Evolutionary conservation across 495 filamentous ascomycete species (phyloP).

Genomic region (Extremus antarcticus): DNA sequence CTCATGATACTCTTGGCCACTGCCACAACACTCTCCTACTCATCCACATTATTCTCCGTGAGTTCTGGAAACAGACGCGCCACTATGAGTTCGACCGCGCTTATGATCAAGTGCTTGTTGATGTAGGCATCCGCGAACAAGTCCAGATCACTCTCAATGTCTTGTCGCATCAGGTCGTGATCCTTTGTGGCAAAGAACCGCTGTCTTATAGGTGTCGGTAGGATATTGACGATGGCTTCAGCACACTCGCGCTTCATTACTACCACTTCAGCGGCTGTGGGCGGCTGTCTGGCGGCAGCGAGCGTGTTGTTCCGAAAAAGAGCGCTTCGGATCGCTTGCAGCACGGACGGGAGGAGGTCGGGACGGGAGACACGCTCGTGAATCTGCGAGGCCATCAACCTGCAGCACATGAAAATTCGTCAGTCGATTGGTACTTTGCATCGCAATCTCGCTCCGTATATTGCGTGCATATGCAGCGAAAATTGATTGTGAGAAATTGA

Average conservation of each 20-base stretch:
- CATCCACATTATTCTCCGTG: slow-evolving; percentile 52
- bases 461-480: slow-evolving; percentile 1
- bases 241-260: slow-evolving; percentile 49
- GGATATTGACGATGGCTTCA: slow-evolving; percentile 37
- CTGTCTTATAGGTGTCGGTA: slow-evolving; percentile 37
- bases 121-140: slow-evolving; percentile 70
- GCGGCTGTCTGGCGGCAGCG: slow-evolving; percentile 30
- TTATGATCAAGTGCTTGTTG: slow-evolving; percentile 81
- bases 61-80: slow-evolving; percentile 76
- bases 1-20: too few species aligned
- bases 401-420: slow-evolving; percentile 35
- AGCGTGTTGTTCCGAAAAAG: slow-evolving; percentile 71
- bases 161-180: slow-evolving; percentile 19
- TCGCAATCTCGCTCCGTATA: slow-evolving; percentile 27
- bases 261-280: slow-evolving; percentile 34
- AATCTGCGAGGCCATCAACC: slow-evolving; percentile 1
- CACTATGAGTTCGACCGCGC: slow-evolving; percentile 64
- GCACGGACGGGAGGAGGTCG: slow-evolving; percentile 57
- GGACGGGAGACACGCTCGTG: slow-evolving; percentile 20
- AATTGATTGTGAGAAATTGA: background rate
- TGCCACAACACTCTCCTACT: background rate
- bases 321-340: slow-evolving; percentile 57
- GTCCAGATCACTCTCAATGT: slow-evolving; percentile 49
- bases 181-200: slow-evolving; percentile 45
- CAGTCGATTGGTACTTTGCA: slow-evolving; percentile 39